Conservation (phyloP, 2,329 filamentous ascomycete genomes). For the Aspergillus thermomutatus region DNA sequence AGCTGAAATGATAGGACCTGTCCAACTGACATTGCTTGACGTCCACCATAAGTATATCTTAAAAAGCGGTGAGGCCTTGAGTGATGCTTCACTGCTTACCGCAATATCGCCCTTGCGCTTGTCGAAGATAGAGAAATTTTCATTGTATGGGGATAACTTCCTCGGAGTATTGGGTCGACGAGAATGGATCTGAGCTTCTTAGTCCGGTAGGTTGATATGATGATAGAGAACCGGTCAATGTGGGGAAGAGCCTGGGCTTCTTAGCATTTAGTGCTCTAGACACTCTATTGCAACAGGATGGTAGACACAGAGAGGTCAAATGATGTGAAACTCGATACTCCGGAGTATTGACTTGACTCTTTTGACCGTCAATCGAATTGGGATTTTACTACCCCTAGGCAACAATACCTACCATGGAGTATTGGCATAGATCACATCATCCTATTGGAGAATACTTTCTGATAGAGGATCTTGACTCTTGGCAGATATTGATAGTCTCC, state of each 20-base stretch:
- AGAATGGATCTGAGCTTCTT: not conserved
- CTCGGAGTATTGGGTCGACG: no score
- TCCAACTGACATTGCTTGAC: conserved; percentile 8
- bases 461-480: no score
- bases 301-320: not conserved
- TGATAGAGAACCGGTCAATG: no score
- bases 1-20: conserved; percentile 16
- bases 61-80: conserved; percentile 16
- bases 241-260: no score
- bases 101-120: not conserved
- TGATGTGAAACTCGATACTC: no score
- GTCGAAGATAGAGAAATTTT: not conserved
- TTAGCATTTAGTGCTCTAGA: no score
- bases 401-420: no score
- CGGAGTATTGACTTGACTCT: not conserved
- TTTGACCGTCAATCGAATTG: not conserved
- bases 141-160: not conserved
- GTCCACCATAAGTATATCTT: not conserved
- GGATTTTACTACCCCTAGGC: not conserved
- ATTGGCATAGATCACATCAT: not conserved
- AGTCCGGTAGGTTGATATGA: no score
- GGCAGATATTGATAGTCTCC: not conserved
- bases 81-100: conserved; percentile 1
- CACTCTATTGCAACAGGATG: no score
- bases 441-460: not conserved